Evolutionary conservation across 2,329 filamentous ascomycete species (phyloP).

Genomic region (Cladosporium cucumerinum): DNA sequence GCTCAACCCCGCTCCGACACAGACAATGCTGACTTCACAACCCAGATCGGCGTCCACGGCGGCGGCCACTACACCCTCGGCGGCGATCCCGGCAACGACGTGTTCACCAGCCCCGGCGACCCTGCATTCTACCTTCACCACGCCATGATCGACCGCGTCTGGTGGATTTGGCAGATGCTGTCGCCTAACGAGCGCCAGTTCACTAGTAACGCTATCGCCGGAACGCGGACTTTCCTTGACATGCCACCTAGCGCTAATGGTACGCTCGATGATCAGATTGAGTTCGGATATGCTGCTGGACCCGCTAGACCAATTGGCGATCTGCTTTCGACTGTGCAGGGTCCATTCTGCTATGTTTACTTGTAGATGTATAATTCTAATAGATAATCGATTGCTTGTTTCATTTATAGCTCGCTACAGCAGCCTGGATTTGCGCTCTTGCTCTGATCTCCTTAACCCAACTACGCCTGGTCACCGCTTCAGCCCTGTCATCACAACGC

Average conservation of each 20-base stretch:
- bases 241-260: slow-evolving; percentile 31
- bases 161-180: slow-evolving; percentile 38
- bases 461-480: too few relatives aligned
- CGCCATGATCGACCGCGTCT: slow-evolving; percentile 44
- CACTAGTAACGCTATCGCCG: slow-evolving; percentile 27
- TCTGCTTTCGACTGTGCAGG: slow-evolving; percentile 40
- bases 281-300: slow-evolving; percentile 31
- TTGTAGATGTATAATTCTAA: not conserved
- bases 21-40: slow-evolving; percentile 22
- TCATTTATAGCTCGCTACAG: not conserved
- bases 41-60: slow-evolving; percentile 37
- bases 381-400: not conserved
- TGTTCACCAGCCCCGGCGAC: slow-evolving; percentile 42
- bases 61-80: slow-evolving; percentile 41
- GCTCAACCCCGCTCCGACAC: not conserved
- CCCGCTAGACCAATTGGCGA: slow-evolving; percentile 25
- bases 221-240: slow-evolving; percentile 31
- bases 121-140: slow-evolving; percentile 48
- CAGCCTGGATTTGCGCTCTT: not conserved
- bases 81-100: slow-evolving; percentile 43
- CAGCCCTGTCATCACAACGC: too few relatives aligned
- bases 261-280: slow-evolving; percentile 40
- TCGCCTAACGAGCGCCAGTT: slow-evolving; percentile 29
- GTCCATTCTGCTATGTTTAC: slow-evolving; percentile 48
- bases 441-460: too few relatives aligned